A percentile compares a stretch with the other conserved stretches of the same genome.
phyloP scores from a whole-genome alignment of 2,329 filamentous ascomycete genomes.

The Fusarium sp. region DNA sequence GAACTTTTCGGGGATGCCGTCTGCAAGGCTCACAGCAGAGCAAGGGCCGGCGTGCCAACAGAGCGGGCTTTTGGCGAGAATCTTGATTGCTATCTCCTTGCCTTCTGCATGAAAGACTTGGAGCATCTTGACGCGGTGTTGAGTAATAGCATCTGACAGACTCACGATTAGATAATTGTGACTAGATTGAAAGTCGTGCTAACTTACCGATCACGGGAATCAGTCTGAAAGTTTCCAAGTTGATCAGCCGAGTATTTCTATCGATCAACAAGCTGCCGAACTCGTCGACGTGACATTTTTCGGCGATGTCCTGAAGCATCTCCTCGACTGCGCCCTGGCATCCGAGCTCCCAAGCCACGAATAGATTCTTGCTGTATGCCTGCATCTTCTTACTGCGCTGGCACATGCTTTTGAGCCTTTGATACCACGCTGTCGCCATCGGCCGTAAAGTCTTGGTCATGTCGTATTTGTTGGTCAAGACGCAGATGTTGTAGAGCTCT shows the following conservation, averaged over 20 bases:
- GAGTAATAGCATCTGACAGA: neutral
- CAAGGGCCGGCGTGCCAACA: neutral
- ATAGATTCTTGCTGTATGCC: neutral
- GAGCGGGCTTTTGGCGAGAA: neutral
- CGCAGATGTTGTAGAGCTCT: neutral
- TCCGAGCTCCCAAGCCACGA: slow-evolving; percentile 4
- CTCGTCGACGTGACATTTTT: neutral
- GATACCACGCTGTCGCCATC: neutral
- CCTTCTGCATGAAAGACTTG: neutral
- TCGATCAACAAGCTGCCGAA: neutral
- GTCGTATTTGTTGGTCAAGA: slow-evolving; percentile 3
- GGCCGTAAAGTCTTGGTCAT: neutral
- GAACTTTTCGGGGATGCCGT: neutral
- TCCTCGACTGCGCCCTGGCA: neutral
- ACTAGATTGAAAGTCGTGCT: neutral
- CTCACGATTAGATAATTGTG: neutral
- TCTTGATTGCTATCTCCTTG: neutral
- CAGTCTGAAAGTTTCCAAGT: neutral
- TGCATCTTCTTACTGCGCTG: neutral
- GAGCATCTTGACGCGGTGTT: neutral
- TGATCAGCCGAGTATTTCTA: neutral
- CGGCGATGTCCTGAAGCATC: neutral
- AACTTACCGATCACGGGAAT: neutral
- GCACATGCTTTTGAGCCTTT: neutral
- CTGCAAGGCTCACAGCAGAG: neutral